Evolutionary conservation across 116 monocot genomes (phyloP), one percentile per base, ranked within the genome.

Genomic region (Posidonia oceanica): DNA sequence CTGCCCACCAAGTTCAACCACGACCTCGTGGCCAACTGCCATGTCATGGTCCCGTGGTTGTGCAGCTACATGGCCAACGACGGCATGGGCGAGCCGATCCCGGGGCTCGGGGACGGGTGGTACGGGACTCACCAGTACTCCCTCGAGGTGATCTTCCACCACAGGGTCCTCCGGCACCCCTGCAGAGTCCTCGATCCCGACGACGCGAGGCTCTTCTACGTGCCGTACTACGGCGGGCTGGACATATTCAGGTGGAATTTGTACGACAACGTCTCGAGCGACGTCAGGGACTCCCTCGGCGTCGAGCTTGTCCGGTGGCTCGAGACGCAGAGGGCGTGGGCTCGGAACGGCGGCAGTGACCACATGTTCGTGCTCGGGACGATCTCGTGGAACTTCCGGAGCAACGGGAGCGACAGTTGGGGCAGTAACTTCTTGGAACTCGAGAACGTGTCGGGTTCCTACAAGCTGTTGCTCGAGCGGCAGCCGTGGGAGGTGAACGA

Each of bases 171-270:
- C 0, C 72, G 69, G 3, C 83, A 87, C 52, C 80, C 69, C 0
- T 83, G 83, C 69, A 69, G 80, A 3, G 81, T 83, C 2, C 14
- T 36, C 36, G 58, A 81, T 69, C 74, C 70, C 5, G 65, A 36
- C 39, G 36, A 74, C 0, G 87, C 87, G 44, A 71, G 48, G 39
- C 67, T 83, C 29, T 83, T 86, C 78, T 86, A 80, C 54, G 86
- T 86, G 16, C 83, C 86, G 14, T 86, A 73, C 78, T 86, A 86
- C 57, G 86, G 75, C 14, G 86, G 83, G 21, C 72, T 86, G 20
- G 86, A 80, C 61, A 68, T 79, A 29, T 71, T 87, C 20, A 41
- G 76, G 17, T 83, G 80, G 80, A 69, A 87, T 63, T 81, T 83
- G 74, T 68, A 74, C 14, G 37, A 36, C 17, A 59, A 61, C 3